A percentile compares a stretch with the other conserved stretches of the same genome.
These are phyloP conservation scores for Salix dunnii DNA, from an alignment of 345 rosid genomes.

Conservation along the genomic window DNA sequence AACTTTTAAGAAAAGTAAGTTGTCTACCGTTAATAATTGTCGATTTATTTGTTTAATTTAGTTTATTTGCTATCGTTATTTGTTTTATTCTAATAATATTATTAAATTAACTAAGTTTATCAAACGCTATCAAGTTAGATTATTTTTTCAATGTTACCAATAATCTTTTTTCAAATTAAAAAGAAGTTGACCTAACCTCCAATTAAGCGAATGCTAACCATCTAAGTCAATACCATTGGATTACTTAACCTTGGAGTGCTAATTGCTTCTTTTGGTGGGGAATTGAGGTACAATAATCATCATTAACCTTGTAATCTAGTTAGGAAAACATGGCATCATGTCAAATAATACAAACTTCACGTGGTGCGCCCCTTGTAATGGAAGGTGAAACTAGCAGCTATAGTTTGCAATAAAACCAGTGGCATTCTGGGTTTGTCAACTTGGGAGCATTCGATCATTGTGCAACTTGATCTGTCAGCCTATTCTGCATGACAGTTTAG, in stretches of 20 bases:
- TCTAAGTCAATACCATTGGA: neutral
- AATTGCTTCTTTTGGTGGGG: neutral
- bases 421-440: neutral
- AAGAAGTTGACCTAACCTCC: too few species aligned
- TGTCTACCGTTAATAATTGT: too few species aligned
- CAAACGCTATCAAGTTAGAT: rapidly evolving
- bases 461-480: neutral
- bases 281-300: neutral
- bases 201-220: too few species aligned
- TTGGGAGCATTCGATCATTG: neutral
- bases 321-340: neutral
- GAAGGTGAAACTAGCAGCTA: constrained; percentile 10
- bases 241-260: neutral
- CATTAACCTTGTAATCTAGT: neutral
- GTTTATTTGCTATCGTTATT: too few species aligned
- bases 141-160: too few species aligned
- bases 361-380: constrained; percentile 11
- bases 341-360: neutral
- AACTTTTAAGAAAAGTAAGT: too few species aligned
- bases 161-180: too few species aligned
- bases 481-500: neutral
- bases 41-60: too few species aligned
- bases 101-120: too few species aligned
- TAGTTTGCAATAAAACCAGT: constrained; percentile 8
- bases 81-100: too few species aligned